Evolutionary conservation across 169 alveolate species (phyloP), one percentile per base, ranked within the genome.

Genomic region (Plasmodium gonderi): DNA sequence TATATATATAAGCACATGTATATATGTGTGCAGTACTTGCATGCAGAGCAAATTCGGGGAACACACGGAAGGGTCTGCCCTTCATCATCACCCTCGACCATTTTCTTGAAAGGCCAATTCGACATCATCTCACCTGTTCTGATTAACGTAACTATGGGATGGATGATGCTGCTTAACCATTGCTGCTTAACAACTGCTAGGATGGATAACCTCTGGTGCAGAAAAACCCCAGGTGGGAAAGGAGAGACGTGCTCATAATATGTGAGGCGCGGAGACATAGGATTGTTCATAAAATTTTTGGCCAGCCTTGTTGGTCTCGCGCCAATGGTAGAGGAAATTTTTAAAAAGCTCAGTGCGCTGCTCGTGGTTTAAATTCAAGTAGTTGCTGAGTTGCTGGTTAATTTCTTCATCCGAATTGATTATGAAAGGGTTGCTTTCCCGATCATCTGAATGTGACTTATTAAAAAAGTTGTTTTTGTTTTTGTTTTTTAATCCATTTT

Each of bases 241-340:
- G n/a, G n/a, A n/a, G n/a, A n/a, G n/a, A n/a, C n/a, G n/a, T n/a
- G n/a, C n/a, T n/a, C n/a, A n/a, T n/a, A n/a, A n/a, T n/a, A n/a
- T n/a, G n/a, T n/a, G n/a, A n/a, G n/a, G n/a, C n/a, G n/a, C 69
- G 69, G 69, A 26, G 69, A 54, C 69, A 31, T 31, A 54, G 69
- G 87, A 36, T 17, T 85, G 92, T 14, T 85, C 92, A 33, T 85
- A 85, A 74, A 74, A 85, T 29, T 85, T 85, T 77, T 85, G 92
- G 2, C 92, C 92, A 5, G 92, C 92, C 45, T 85, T 85, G 31
- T 85, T 85, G 5, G 92, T 85, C 79, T 85, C 92, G 40, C 92
- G 33, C 92, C 92, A 85, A 12, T 85, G 92, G 31, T 85, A 85
- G 49, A 85, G 45, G 67, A 85, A 85, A 33, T 85, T 85, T 77